Base-by-base conservation (phyloP, 768 basidiomycete species). In the Clavulina sp. region DNA sequence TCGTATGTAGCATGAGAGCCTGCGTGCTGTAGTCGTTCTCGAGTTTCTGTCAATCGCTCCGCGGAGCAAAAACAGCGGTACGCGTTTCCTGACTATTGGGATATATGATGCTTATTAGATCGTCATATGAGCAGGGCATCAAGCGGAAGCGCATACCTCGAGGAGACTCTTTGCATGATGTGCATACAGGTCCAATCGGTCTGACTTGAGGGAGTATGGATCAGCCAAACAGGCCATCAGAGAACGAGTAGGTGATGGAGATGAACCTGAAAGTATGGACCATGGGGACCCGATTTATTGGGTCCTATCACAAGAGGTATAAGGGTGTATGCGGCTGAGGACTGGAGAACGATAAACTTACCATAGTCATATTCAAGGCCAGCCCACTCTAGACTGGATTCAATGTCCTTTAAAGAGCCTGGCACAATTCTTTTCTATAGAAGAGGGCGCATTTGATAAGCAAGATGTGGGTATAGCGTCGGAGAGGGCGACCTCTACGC, bases 31-130 rank as follows among this genome's bases (percentile, higher is more conserved):
- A 92, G 68, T 48, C 71, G 73, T 59, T 81, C 78, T 30, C 84
- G 77, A 18, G 78, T 84, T 7, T 70, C 69, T 0, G 75, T 62
- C 3, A 97, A 71, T 43, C 75, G 74, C 55, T 84, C 79, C 0
- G 77, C 69, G 1, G 82, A 75, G 64, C 93, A 96, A 69, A 97
- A 97, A 64, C 95, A 97, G 19, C 86, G 80, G 62, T 99, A 99
- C 4, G 92, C 93, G 53, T 84, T 77, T 3, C 83, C 87, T 40
- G 76, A 73, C 91, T 96, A 55, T 19, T 9, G 56, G 41, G 48
- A 52, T 29, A 43, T 46, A 30, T 47, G 6, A 29, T 23, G n/a
- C 41, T 47, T 9, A 55, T 4, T 51, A 5, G 21, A 7, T 13
- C 16, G 19, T 16, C 13, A 21, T 24, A 7, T 3, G 16, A 5